Percentiles rank a stretch among this genome's conserved stretches.
Conservation (phyloP, 768 basidiomycete genomes). For the Thelephora aurantiotincta region DNA sequence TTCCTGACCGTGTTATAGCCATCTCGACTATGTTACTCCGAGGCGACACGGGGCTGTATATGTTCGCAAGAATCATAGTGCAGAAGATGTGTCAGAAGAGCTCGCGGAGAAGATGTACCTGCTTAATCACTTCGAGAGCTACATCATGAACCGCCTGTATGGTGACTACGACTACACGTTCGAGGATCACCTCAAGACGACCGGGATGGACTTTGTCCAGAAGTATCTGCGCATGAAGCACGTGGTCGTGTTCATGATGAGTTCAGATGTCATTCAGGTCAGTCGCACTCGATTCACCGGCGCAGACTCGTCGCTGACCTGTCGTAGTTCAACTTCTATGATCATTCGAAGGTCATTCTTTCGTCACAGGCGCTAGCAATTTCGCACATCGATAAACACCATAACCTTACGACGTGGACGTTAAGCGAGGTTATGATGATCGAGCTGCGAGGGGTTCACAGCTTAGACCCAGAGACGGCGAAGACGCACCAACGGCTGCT, state of each 20-base stretch:
- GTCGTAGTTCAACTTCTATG: slow-evolving; percentile 91
- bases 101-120: slow-evolving; percentile 86
- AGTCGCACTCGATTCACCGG: slow-evolving; percentile 7
- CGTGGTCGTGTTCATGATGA: slow-evolving; percentile 92
- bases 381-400: slow-evolving; percentile 86
- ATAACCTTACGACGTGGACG: slow-evolving; percentile 60
- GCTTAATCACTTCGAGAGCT: slow-evolving; percentile 85
- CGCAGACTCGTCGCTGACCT: slow-evolving; percentile 4
- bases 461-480: slow-evolving; percentile 34
- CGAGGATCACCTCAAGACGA: slow-evolving; percentile 47
- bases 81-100: slow-evolving; percentile 63
- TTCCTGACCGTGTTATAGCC: slow-evolving; percentile 26
- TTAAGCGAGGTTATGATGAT: slow-evolving; percentile 57
- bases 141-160: slow-evolving; percentile 85
- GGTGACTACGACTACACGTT: slow-evolving; percentile 78
- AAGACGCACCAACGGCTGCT: slow-evolving; percentile 53
- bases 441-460: slow-evolving; percentile 24
- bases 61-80: slow-evolving; percentile 56
- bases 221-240: slow-evolving; percentile 95
- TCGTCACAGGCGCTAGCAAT: slow-evolving; percentile 67
- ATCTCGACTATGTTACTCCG: slow-evolving; percentile 80
- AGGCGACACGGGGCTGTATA: slow-evolving; percentile 52
- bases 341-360: slow-evolving; percentile 90
- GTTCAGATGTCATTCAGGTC: slow-evolving; percentile 92
- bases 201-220: slow-evolving; percentile 92